Conservation (phyloP, 2,329 filamentous ascomycete species). For the Lasiodiplodia citricola region DNA sequence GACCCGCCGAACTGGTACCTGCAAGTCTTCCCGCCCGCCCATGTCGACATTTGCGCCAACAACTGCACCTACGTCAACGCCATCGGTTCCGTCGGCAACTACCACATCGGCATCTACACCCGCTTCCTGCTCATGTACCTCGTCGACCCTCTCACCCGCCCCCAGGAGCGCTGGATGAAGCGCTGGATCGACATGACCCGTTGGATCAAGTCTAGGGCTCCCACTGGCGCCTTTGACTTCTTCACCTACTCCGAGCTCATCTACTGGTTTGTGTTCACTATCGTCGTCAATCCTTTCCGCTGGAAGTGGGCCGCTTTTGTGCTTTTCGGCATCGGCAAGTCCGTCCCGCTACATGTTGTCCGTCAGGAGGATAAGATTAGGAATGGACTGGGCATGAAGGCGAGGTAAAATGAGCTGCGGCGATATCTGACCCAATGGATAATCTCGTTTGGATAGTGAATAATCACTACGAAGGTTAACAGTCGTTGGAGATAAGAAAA, state of each 20-base stretch:
- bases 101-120: slow-evolving; percentile 90
- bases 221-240: slow-evolving; percentile 82
- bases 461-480: no score
- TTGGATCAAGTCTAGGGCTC: slow-evolving; percentile 70
- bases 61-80: slow-evolving; percentile 84
- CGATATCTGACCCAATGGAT: no score
- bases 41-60: slow-evolving; percentile 76
- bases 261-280: slow-evolving; percentile 84
- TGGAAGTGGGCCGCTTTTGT: slow-evolving; percentile 92
- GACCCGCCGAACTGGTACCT: slow-evolving; percentile 86
- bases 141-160: slow-evolving; percentile 75
- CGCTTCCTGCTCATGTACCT: slow-evolving; percentile 86
- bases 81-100: slow-evolving; percentile 83
- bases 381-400: slow-evolving; percentile 33
- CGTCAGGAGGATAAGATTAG: slow-evolving; percentile 67
- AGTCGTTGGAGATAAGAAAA: neutral
- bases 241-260: slow-evolving; percentile 85
- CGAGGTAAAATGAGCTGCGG: neutral
- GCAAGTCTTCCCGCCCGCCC: slow-evolving; percentile 79
- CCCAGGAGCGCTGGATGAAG: slow-evolving; percentile 76
- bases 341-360: slow-evolving; percentile 70
- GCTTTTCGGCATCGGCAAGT: slow-evolving; percentile 73
- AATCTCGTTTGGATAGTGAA: no score
- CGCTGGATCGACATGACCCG: slow-evolving; percentile 86
- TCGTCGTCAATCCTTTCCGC: slow-evolving; percentile 80